Conservation (phyloP, 164 flowering plant species). For the Cinnamomum chago region DNA sequence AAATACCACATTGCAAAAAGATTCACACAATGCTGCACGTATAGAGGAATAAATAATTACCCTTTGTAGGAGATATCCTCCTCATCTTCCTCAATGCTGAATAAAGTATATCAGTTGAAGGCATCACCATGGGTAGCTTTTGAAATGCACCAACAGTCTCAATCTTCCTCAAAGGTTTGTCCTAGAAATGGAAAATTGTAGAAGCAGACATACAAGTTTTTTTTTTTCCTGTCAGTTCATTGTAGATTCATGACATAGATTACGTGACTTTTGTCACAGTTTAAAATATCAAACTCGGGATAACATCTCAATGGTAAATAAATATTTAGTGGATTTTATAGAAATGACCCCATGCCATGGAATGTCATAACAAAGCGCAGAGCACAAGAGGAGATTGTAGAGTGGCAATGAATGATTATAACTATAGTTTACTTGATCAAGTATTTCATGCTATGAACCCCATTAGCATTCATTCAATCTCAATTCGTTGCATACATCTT, state of each 20-base stretch:
- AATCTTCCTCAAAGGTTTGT: slow-evolving; percentile 19
- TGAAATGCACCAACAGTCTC: slow-evolving; percentile 89
- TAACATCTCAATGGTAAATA: not conserved
- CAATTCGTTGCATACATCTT: not conserved
- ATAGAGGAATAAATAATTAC: slow-evolving; percentile 28
- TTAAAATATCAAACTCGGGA: not conserved
- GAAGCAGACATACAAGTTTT: not conserved
- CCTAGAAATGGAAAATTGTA: slow-evolving; percentile 30
- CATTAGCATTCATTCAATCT: not conserved
- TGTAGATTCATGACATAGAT: not conserved
- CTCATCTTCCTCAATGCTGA: slow-evolving; percentile 81
- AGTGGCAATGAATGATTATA: too few species aligned
- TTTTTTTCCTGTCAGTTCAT: not conserved
- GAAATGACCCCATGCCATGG: not conserved
- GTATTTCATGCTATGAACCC: too few species aligned
- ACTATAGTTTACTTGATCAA: too few species aligned
- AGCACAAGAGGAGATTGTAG: not conserved
- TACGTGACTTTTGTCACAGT: not conserved
- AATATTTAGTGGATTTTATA: not conserved
- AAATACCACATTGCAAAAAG: slow-evolving; percentile 18
- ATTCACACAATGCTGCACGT: slow-evolving; percentile 2
- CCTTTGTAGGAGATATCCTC: slow-evolving; percentile 75
- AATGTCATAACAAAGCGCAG: not conserved
- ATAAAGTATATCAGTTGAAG: slow-evolving; percentile 67
- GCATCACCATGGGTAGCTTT: slow-evolving; percentile 96